Conservation (phyloP, 305 asterid species). For the Striga hermonthica region DNA sequence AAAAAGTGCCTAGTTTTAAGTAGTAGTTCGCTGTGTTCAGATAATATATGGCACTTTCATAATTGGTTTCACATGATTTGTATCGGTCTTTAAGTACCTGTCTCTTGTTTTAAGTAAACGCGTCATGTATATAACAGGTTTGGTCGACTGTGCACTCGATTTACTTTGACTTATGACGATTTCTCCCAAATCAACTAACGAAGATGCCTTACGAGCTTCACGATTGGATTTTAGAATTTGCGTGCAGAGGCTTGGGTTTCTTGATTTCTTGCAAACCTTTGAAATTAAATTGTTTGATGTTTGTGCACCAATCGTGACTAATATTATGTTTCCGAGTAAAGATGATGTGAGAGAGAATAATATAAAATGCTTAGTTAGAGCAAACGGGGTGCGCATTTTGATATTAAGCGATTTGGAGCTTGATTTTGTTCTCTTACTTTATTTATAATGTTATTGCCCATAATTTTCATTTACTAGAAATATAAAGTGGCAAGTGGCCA, state of each 20-base stretch:
- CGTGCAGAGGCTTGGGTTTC: constrained; percentile 6
- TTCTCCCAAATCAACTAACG: constrained; percentile 8
- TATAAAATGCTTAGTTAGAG: background rate
- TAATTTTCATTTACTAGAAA: background rate
- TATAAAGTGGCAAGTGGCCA: background rate
- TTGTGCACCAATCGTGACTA: background rate
- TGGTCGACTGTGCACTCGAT: constrained; percentile 27
- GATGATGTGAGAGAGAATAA: background rate
- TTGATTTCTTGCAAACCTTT: constrained; percentile 23
- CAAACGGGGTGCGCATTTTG: background rate
- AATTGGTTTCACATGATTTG: constrained; percentile 20
- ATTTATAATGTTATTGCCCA: background rate
- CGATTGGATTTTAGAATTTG: constrained; percentile 17
- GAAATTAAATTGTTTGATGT: constrained; percentile 22
- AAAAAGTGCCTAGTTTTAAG: constrained; percentile 16
- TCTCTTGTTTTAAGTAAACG: background rate
- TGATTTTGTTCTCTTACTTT: background rate
- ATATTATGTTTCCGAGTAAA: background rate
- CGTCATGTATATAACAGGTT: background rate
- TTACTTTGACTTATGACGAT: constrained; percentile 21
- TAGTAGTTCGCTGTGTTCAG: constrained; percentile 11
- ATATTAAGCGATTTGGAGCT: background rate
- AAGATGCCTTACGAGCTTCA: constrained; percentile 16
- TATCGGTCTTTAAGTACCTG: constrained; percentile 15
- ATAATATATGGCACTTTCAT: constrained; percentile 16